phyloP scores from a whole-genome alignment of 177 flowering plant genomes.

The Tripterygium wilfordii region DNA sequence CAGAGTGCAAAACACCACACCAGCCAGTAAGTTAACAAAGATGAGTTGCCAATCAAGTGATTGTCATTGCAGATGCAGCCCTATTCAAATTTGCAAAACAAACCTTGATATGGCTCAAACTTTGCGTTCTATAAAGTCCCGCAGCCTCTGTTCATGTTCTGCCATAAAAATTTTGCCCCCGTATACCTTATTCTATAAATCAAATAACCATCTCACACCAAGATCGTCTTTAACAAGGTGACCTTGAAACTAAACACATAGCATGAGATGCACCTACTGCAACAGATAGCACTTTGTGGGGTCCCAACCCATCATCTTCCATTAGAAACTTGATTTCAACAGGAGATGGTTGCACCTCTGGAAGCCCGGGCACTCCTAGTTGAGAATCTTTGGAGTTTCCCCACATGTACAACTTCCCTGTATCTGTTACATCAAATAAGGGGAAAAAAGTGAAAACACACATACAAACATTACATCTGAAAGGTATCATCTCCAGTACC shows the following conservation, averaged over 20 bases:
- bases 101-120: too few relatives aligned
- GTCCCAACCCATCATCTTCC: slow-evolving; percentile 68
- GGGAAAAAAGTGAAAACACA: neutral
- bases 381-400: slow-evolving; percentile 85
- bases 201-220: too few relatives aligned
- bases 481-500: neutral
- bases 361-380: slow-evolving; percentile 87
- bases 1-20: too few relatives aligned
- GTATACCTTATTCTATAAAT: too few relatives aligned
- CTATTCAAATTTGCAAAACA: too few relatives aligned
- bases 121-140: too few relatives aligned
- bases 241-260: slow-evolving; percentile 73
- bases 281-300: slow-evolving; percentile 59
- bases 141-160: too few relatives aligned
- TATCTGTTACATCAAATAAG: slow-evolving; percentile 39
- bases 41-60: too few relatives aligned
- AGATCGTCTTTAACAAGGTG: slow-evolving; percentile 15
- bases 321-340: slow-evolving; percentile 73
- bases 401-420: slow-evolving; percentile 91
- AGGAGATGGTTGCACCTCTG: slow-evolving; percentile 61
- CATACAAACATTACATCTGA: neutral
- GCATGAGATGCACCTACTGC: slow-evolving; percentile 91
- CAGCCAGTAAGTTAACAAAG: too few relatives aligned
- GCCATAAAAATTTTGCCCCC: too few relatives aligned
- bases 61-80: too few relatives aligned